A percentile compares a stretch with the other conserved stretches of the same genome.
phyloP scores from a whole-genome alignment of 176 grass and related monocot species.

The Avena insularis region DNA sequence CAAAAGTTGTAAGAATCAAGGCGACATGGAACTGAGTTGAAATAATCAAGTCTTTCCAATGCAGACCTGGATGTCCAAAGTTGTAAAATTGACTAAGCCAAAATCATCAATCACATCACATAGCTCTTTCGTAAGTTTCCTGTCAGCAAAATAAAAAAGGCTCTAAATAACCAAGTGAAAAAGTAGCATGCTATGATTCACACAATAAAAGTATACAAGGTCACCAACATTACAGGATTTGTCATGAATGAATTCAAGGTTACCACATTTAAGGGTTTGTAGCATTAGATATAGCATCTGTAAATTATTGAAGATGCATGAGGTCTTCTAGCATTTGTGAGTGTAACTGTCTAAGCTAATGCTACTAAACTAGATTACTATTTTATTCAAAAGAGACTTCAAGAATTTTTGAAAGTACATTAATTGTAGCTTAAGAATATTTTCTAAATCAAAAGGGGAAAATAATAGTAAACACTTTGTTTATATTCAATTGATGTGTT shows the following conservation, averaged over 20 bases:
- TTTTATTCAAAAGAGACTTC: neutral
- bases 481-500: neutral
- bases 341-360: neutral
- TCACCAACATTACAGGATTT: constrained; percentile 3
- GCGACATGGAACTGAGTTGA: constrained; percentile 4
- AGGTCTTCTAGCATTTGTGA: neutral
- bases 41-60: constrained; percentile 12
- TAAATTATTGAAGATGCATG: neutral
- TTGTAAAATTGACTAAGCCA: constrained; percentile 84
- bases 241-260: neutral
- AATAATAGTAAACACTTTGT: neutral
- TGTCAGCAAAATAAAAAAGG: constrained; percentile 48
- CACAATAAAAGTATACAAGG: constrained; percentile 16
- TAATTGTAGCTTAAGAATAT: neutral
- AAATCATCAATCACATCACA: constrained; percentile 87
- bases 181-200: neutral
- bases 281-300: neutral
- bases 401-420: neutral
- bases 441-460: neutral
- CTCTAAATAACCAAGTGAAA: constrained; percentile 6
- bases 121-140: constrained; percentile 95
- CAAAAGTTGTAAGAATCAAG: constrained; percentile 31
- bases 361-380: neutral
- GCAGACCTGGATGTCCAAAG: constrained; percentile 88
- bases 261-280: neutral